Evolutionary conservation across 148 eudicot genomes (phyloP).

Genomic region (Cornus suecica): DNA sequence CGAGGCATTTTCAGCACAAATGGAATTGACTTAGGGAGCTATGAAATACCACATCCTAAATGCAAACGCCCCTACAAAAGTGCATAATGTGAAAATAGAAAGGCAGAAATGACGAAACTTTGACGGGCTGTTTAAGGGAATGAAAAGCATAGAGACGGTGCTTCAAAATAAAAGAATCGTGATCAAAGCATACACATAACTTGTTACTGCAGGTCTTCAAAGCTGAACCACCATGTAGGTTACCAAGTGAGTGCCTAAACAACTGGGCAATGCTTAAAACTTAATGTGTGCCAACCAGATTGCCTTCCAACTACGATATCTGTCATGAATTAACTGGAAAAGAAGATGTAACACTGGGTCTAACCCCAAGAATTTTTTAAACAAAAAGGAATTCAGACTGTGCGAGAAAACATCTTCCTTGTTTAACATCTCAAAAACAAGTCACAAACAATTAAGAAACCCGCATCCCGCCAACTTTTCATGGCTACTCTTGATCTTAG

Average conservation of each 20-base stretch:
- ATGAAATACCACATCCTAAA: background rate
- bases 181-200: background rate
- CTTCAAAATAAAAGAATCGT: background rate
- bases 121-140: background rate
- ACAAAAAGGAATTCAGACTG: too few relatives aligned
- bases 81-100: background rate
- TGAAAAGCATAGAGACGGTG: background rate
- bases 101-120: background rate
- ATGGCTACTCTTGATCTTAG: background rate
- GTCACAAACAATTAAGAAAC: too few relatives aligned
- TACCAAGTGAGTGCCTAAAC: background rate
- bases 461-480: too few relatives aligned
- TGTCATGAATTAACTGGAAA: background rate
- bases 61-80: background rate
- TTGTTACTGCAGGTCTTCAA: background rate
- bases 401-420: background rate
- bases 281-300: background rate
- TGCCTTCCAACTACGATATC: background rate
- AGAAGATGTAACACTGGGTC: too few relatives aligned
- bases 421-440: too few relatives aligned
- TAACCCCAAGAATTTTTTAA: too few relatives aligned
- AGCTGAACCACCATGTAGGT: background rate
- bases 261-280: background rate
- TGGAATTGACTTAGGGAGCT: too few relatives aligned
- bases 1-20: background rate